These are phyloP conservation scores for Hortaea werneckii DNA, from an alignment of 2,329 filamentous ascomycete genomes.

Conservation along the genomic window DNA sequence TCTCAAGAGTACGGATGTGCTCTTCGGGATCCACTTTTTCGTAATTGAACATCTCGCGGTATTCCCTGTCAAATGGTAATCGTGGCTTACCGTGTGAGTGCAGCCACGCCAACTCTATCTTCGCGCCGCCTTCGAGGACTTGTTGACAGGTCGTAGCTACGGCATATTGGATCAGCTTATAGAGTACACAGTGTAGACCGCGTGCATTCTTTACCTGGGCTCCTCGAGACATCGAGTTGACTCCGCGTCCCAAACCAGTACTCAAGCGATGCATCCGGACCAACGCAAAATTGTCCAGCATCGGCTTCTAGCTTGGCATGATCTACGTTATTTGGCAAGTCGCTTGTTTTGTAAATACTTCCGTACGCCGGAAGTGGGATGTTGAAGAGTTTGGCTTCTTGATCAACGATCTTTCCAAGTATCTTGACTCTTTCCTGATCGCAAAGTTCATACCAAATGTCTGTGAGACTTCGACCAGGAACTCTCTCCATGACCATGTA, in stretches of 20 bases:
- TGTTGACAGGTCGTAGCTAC: conserved; percentile 10
- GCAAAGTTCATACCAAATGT: conserved; percentile 15
- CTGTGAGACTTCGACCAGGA: conserved; percentile 9
- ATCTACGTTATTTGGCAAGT: conserved; percentile 6
- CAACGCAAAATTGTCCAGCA: conserved; percentile 18
- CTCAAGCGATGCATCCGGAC: conserved; percentile 22
- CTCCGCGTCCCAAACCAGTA: conserved; percentile 23
- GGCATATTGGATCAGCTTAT: not conserved
- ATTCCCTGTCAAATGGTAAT: conserved; percentile 22
- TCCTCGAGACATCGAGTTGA: conserved; percentile 16
- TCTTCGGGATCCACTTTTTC: conserved; percentile 8
- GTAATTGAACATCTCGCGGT: conserved; percentile 20
- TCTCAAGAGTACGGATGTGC: conserved; percentile 20
- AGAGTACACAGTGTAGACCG: not conserved
- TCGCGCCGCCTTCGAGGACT: conserved; percentile 18
- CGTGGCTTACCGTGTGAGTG: conserved; percentile 19
- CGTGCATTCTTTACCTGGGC: conserved; percentile 20
- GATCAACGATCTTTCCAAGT: conserved; percentile 18
- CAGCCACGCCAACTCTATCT: conserved; percentile 24
- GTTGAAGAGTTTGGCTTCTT: conserved; percentile 19
- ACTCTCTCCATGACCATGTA: conserved; percentile 19
- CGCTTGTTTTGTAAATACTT: conserved; percentile 24
- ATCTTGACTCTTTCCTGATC: conserved; percentile 18
- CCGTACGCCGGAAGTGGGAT: conserved; percentile 20
- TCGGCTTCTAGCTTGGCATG: not conserved